Base-by-base conservation (phyloP, 2,329 filamentous ascomycete genomes). In the Alternaria longipes region DNA sequence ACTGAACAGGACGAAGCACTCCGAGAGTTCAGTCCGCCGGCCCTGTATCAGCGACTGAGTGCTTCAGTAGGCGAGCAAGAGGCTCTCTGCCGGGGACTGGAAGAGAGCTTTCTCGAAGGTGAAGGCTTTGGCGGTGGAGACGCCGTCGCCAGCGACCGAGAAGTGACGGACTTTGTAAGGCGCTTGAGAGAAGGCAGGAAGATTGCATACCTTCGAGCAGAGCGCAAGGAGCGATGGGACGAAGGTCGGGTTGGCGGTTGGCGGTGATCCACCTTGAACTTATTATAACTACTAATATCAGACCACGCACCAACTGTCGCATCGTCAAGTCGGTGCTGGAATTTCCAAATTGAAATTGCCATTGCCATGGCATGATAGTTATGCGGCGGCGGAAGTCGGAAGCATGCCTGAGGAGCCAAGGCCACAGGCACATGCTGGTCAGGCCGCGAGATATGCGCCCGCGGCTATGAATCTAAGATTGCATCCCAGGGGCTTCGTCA, bases 171-270 rank as follows among this genome's bases (percentile, higher is more conserved):
- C 62, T 98, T 95, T 89, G 87, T 97, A 20, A 86, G 90, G 72
- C 83, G 91, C 71, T 91, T 97, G 66, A 85, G 93, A 68, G 93
- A 94, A 69, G 91, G 91, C 9, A 91, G 90, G 75, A 91, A 91
- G 69, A 82, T 91, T 59, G 90, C 90, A 63, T 96, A 95, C 74
- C 83, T 94, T 55, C 85, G 95, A 59, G 89, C 90, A 74, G 95
- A 98, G 82, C 87, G 92, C 67, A 97, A 94, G 79, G 91, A 93
- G 72, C 86, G 95, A 70, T 98, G 95, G 95, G 95, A 98, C 77
- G 94, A 98, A 80, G 93, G 94, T 24, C 85, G 94, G 68, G 94
- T 98, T 34, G 94, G 94, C 11, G 95, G 95, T 1, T 98, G 95
- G 95, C 87, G 94, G 60, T 63, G 32, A 34, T 50, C 14, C 32